Conservation (phyloP, 345 rosid genomes). For the Gossypium australe region DNA sequence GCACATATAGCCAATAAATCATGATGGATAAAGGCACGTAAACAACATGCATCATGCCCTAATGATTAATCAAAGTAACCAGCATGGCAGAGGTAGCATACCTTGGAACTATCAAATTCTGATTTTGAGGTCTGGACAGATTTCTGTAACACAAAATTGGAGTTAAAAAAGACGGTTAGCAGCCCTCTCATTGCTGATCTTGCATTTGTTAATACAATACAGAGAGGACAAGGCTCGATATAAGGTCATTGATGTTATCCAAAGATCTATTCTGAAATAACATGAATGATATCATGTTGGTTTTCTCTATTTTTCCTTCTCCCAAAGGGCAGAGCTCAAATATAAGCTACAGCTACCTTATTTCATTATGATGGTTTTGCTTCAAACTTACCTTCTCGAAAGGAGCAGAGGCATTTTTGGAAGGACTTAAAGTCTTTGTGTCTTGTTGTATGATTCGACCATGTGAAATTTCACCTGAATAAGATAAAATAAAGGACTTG, state of each 20-base stretch:
- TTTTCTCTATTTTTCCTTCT: background rate
- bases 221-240: background rate
- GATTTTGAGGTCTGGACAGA: slow-evolving; percentile 33
- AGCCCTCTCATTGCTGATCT: background rate
- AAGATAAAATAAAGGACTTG: slow-evolving; percentile 1
- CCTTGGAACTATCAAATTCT: slow-evolving; percentile 44
- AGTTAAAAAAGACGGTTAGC: background rate
- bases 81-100: slow-evolving; percentile 13
- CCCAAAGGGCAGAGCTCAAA: background rate
- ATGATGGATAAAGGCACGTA: background rate
- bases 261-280: slow-evolving; percentile 2
- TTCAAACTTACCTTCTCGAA: slow-evolving; percentile 22
- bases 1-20: background rate
- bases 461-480: slow-evolving; percentile 18
- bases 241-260: background rate
- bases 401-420: slow-evolving; percentile 13
- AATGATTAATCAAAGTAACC: background rate
- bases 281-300: background rate
- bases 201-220: background rate
- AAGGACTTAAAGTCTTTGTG: slow-evolving; percentile 5
- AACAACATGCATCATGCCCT: background rate
- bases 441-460: slow-evolving; percentile 6
- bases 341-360: slow-evolving; percentile 24
- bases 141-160: slow-evolving; percentile 25
- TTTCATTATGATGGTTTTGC: slow-evolving; percentile 21